Evolutionary conservation across 1,284 basidiomycete genomes (phyloP).

Genomic region (Anthracocystis panici-leucophaei): DNA sequence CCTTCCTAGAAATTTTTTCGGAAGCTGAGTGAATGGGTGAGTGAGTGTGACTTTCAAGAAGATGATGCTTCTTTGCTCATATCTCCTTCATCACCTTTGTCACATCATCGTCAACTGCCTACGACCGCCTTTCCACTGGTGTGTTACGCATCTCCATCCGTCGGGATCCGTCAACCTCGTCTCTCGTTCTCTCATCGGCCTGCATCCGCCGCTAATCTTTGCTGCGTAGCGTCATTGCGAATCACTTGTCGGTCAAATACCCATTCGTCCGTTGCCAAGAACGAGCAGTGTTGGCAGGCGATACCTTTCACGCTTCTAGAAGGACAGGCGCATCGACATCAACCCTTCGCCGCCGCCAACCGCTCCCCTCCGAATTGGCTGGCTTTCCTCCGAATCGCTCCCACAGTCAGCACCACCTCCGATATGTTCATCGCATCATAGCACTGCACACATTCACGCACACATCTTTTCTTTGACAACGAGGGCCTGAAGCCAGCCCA

Average conservation of each 20-base stretch:
- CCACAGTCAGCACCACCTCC: not conserved
- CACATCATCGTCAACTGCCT: conserved; percentile 5
- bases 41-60: conserved; percentile 15
- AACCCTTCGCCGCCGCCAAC: not conserved
- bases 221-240: not conserved
- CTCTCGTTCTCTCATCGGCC: not conserved
- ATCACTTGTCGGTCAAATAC: not conserved
- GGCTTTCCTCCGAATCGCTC: not conserved
- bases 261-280: not conserved
- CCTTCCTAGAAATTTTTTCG: conserved; percentile 24
- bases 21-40: conserved; percentile 8
- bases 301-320: no score
- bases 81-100: not conserved
- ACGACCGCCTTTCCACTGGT: not conserved
- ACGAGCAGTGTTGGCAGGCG: not conserved
- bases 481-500: not conserved
- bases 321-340: not conserved
- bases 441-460: not conserved
- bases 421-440: conserved; percentile 2
- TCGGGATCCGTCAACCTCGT: not conserved
- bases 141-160: not conserved
- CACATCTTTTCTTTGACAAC: no score
- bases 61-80: not conserved
- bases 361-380: not conserved
- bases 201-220: not conserved